Base-by-base conservation (phyloP, 371 early-diverging fungal species). In the Mucor mucedo region DNA sequence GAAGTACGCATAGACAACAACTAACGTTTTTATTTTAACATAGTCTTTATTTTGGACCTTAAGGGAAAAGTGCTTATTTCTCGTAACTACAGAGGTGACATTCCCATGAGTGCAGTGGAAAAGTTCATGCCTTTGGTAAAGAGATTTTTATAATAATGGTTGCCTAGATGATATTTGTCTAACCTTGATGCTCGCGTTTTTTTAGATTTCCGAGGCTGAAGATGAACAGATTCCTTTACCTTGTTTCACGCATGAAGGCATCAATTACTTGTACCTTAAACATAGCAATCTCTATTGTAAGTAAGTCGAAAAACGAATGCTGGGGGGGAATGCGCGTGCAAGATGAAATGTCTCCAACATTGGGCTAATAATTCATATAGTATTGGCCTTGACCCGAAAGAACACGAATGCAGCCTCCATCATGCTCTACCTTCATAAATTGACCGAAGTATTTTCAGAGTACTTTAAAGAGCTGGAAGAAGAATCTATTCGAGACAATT, bases 381-480 rank as follows among this genome's bases (percentile, higher is more conserved):
- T 81, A 93, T 83, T 98, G 56, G 98, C 97, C 10, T 82, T 97
- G 68, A 95, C 97, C n/a, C 88, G 94, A 73, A 95, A 94, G 74
- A 98, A 98, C 84, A 92, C 98, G 39, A 97, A 98, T 73, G 98
- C 97, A 11, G 93, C 96, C 52, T 93, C 95, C 30, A 92, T 97
- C 61, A 86, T 98, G 71, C 80, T 96, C 40, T 98, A 97, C 71
- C 85, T 98, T 50, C 95, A 97, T 72, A 95, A 94, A 65, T 83
- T 98, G 47, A 89, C 91, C 53, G 91, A 94, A 77, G 97, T 96
- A 41, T 93, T 97, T 78, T 88, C 91, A 33, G 97, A 98, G 74
- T 99, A 99, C 80, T 99, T 99, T 79, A 96, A 96, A 75, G 94
- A 94, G 63, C 87, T 99, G 55, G 98, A 99, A 77, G 99, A 99